Conservation (phyloP, 495 filamentous ascomycete genomes). For the Jackrogersella minutella region DNA sequence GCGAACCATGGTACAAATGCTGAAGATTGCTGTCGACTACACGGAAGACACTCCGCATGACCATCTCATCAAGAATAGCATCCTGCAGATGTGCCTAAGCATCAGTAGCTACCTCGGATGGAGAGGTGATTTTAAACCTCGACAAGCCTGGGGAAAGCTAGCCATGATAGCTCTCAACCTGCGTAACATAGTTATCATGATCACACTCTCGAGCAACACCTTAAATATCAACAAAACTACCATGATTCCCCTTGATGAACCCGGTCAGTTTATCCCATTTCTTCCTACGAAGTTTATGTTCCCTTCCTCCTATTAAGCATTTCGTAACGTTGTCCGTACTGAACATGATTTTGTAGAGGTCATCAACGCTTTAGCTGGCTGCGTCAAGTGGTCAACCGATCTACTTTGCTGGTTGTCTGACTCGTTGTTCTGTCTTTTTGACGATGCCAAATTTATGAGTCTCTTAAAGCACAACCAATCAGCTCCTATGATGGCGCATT, state of each 20-base stretch:
- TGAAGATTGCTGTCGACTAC: slow-evolving; percentile 74
- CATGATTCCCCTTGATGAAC: slow-evolving; percentile 68
- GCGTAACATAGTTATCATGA: slow-evolving; percentile 71
- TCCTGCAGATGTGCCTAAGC: slow-evolving; percentile 73
- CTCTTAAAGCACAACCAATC: slow-evolving; percentile 57
- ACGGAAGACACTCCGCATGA: slow-evolving; percentile 72
- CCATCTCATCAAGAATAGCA: slow-evolving; percentile 71
- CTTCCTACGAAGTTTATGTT: neutral
- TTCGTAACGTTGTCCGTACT: neutral
- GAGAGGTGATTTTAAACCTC: slow-evolving; percentile 63
- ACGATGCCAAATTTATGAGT: slow-evolving; percentile 58
- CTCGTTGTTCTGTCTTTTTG: slow-evolving; percentile 68
- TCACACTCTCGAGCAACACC: slow-evolving; percentile 65
- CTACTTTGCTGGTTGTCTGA: slow-evolving; percentile 74
- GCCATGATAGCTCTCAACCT: slow-evolving; percentile 78
- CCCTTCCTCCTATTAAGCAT: neutral
- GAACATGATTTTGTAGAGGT: slow-evolving; percentile 50
- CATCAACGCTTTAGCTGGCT: slow-evolving; percentile 62
- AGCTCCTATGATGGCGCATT: slow-evolving; percentile 54
- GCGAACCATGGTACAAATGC: slow-evolving; percentile 68
- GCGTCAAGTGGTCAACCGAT: slow-evolving; percentile 71
- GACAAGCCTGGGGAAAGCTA: slow-evolving; percentile 70
- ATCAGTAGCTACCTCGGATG: slow-evolving; percentile 74
- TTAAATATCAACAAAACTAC: slow-evolving; percentile 42
- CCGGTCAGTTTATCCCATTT: slow-evolving; percentile 57